These are phyloP conservation scores for Caloboletus firmus DNA, from an alignment of 1,284 basidiomycete species.

Conservation along the genomic window DNA sequence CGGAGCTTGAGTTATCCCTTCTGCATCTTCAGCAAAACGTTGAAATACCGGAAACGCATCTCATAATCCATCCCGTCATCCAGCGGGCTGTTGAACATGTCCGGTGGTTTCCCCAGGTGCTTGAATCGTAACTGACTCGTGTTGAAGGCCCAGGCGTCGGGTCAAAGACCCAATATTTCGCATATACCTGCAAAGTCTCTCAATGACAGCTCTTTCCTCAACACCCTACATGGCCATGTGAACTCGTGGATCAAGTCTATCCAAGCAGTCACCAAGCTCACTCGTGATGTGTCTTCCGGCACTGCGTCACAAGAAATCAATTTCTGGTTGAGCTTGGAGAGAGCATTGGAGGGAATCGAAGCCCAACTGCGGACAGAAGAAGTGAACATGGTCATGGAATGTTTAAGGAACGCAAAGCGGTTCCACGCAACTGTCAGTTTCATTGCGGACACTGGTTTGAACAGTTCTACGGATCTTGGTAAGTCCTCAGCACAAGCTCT, in stretches of 20 bases:
- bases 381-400: slow-evolving; percentile 93
- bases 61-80: slow-evolving; percentile 90
- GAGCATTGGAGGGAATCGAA: slow-evolving; percentile 92
- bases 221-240: slow-evolving; percentile 90
- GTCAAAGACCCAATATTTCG: slow-evolving; percentile 70
- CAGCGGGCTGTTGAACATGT: slow-evolving; percentile 83
- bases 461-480: slow-evolving; percentile 88
- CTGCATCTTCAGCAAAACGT: slow-evolving; percentile 98
- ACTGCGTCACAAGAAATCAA: slow-evolving; percentile 99
- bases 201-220: slow-evolving; percentile 89
- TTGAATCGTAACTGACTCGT: slow-evolving; percentile 14
- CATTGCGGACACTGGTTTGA: slow-evolving; percentile 95
- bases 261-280: slow-evolving; percentile 93
- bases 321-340: slow-evolving; percentile 95
- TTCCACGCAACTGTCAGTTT: slow-evolving; percentile 98
- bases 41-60: slow-evolving; percentile 95
- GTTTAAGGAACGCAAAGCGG: slow-evolving; percentile 92
- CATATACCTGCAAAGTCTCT: slow-evolving; percentile 75
- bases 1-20: slow-evolving; percentile 94
- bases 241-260: slow-evolving; percentile 99
- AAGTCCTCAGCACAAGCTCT: slow-evolving; percentile 27
- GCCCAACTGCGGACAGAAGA: slow-evolving; percentile 89
- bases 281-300: slow-evolving; percentile 90
- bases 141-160: slow-evolving; percentile 52
- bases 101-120: slow-evolving; percentile 17